A percentile compares a stretch with the other conserved stretches of the same genome.
These are phyloP conservation scores for Talaromyces sp. DNA, from an alignment of 2,329 filamentous ascomycete genomes.

Conservation along the genomic window DNA sequence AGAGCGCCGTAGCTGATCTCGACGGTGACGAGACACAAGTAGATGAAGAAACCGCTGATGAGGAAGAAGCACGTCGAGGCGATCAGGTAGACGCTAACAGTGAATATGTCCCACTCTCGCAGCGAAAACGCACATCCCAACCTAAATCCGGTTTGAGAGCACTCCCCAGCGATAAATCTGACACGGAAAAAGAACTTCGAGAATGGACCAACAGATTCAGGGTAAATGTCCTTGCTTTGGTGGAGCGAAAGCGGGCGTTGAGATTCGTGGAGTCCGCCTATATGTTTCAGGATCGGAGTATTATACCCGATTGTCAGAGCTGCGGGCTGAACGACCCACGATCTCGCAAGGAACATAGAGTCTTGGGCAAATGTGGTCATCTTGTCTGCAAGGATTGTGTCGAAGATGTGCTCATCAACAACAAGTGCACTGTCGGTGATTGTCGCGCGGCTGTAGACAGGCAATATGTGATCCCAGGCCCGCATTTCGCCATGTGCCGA, in stretches of 20 bases:
- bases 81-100: background rate
- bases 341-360: conserved; percentile 31
- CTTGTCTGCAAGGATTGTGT: conserved; percentile 48
- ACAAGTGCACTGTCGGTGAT: conserved; percentile 41
- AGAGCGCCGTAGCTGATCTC: background rate
- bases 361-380: conserved; percentile 55
- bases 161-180: conserved; percentile 17
- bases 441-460: conserved; percentile 43
- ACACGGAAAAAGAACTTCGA: conserved; percentile 25
- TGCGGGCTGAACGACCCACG: conserved; percentile 32
- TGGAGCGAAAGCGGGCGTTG: conserved; percentile 25
- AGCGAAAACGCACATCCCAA: background rate
- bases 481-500: conserved; percentile 17
- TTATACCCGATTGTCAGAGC: conserved; percentile 30
- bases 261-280: conserved; percentile 28
- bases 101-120: background rate
- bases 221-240: conserved; percentile 27
- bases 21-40: background rate
- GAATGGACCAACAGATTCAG: conserved; percentile 25
- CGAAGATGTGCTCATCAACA: conserved; percentile 22
- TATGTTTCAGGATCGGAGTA: conserved; percentile 23
- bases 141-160: conserved; percentile 7
- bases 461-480: conserved; percentile 45
- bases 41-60: conserved; percentile 5
- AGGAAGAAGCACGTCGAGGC: background rate